These are phyloP conservation scores for Geosiphon pyriformis DNA, from an alignment of 192 early-diverging fungal genomes.

Conservation along the genomic window DNA sequence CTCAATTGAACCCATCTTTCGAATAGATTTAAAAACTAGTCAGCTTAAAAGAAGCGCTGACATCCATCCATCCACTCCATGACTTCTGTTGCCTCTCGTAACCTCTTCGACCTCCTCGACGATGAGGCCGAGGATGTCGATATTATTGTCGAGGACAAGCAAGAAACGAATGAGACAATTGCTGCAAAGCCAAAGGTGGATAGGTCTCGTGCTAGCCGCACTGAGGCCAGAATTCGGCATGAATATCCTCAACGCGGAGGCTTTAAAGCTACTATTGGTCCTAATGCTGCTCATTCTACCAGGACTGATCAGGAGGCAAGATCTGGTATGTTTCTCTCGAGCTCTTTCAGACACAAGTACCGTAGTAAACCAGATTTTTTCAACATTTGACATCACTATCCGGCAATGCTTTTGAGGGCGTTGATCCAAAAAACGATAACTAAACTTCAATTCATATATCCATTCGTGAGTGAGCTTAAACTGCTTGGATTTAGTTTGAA, in stretches of 20 bases:
- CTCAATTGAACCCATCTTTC: too few species aligned
- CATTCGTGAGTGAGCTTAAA: too few species aligned
- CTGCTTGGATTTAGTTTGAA: too few species aligned
- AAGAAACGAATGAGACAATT: background rate
- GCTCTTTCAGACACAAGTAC: too few species aligned
- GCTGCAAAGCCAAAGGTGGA: constrained; percentile 21
- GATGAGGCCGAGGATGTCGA: constrained; percentile 9
- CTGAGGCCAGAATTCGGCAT: constrained; percentile 25
- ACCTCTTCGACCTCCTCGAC: constrained; percentile 13
- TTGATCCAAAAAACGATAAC: too few species aligned
- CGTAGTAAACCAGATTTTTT: too few species aligned
- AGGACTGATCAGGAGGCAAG: constrained; percentile 15
- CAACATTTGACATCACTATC: too few species aligned
- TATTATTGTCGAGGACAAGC: background rate
- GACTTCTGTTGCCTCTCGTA: constrained; percentile 14
- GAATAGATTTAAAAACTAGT: too few species aligned
- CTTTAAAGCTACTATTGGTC: constrained; percentile 1
- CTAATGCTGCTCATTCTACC: constrained; percentile 13
- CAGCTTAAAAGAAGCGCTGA: too few species aligned
- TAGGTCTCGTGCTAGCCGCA: constrained; percentile 23
- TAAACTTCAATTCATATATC: too few species aligned
- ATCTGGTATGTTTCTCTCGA: constrained; percentile 14
- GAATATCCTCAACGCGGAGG: constrained; percentile 28
- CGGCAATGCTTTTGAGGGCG: too few species aligned
- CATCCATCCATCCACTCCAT: constrained; percentile 20